Conservation (phyloP, 768 basidiomycete genomes). For the Pilatotrama ljubarskyi region DNA sequence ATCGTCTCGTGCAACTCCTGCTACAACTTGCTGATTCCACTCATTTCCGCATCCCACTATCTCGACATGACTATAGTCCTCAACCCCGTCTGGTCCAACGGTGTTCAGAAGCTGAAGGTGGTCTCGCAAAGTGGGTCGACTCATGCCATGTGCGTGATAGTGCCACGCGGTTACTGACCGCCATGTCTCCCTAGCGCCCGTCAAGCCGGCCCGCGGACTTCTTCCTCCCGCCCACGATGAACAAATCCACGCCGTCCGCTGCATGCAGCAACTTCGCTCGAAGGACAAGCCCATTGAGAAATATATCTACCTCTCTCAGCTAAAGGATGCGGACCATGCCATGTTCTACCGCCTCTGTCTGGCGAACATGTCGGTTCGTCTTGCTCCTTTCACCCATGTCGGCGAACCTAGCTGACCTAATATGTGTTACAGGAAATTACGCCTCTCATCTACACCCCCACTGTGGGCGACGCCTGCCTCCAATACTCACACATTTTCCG, state of each 20-base stretch:
- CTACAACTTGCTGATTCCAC: not conserved
- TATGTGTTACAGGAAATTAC: slow-evolving; percentile 45
- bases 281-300: slow-evolving; percentile 78
- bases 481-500: slow-evolving; percentile 81
- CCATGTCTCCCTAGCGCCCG: slow-evolving; percentile 21
- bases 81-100: slow-evolving; percentile 71
- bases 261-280: slow-evolving; percentile 69
- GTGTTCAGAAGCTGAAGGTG: slow-evolving; percentile 68
- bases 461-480: slow-evolving; percentile 88
- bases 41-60: not conserved
- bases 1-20: not conserved
- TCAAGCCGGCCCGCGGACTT: slow-evolving; percentile 43
- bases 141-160: not conserved
- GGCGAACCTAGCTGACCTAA: not conserved
- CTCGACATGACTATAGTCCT: slow-evolving; percentile 43
- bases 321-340: slow-evolving; percentile 69
- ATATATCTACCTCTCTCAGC: slow-evolving; percentile 78
- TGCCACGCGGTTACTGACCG: slow-evolving; percentile 16
- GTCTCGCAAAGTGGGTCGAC: slow-evolving; percentile 51
- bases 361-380: slow-evolving; percentile 62
- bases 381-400: not conserved
- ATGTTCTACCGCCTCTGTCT: slow-evolving; percentile 81
- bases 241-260: slow-evolving; percentile 55
- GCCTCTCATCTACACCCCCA: slow-evolving; percentile 90
- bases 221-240: slow-evolving; percentile 59